Evolutionary conservation across 306 rosid species (phyloP).

Genomic region (Ormosia semicastrata): DNA sequence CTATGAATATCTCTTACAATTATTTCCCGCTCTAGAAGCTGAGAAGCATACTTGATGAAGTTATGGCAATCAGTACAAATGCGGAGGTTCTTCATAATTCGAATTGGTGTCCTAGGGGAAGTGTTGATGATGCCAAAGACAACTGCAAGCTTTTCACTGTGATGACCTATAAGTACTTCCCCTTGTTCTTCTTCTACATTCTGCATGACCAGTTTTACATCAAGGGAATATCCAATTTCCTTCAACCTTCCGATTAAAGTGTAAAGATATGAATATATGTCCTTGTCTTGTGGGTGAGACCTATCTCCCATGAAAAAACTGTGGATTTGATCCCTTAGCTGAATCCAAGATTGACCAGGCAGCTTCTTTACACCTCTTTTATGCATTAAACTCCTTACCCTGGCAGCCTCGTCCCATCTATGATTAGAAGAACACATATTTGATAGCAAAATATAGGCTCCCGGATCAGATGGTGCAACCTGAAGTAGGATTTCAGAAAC

Average conservation of each 20-base stretch:
- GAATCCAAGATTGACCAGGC: conserved; percentile 89
- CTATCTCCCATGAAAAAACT: conserved; percentile 60
- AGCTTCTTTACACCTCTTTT: conserved; percentile 66
- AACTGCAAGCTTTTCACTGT: conserved; percentile 78
- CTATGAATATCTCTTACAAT: conserved; percentile 68
- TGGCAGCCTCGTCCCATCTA: conserved; percentile 78
- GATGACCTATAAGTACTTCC: conserved; percentile 63
- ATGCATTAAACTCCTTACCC: conserved; percentile 64
- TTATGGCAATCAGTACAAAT: conserved; percentile 70
- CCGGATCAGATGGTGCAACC: conserved; percentile 67
- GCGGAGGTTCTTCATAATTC: conserved; percentile 72
- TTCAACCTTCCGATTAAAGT: conserved; percentile 62
- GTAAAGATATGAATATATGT: conserved; percentile 59
- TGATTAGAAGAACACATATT: conserved; percentile 60
- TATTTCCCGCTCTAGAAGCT: conserved; percentile 62
- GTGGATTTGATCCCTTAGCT: conserved; percentile 64
- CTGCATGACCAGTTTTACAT: conserved; percentile 55
- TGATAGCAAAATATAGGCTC: conserved; percentile 62
- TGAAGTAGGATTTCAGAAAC: conserved; percentile 59
- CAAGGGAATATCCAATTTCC: conserved; percentile 66
- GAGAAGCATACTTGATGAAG: conserved; percentile 70
- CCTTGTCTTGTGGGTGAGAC: conserved; percentile 47
- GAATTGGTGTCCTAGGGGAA: conserved; percentile 48
- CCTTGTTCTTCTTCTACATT: conserved; percentile 83
- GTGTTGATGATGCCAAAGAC: conserved; percentile 58